phyloP scores from a whole-genome alignment of 2,329 filamentous ascomycete species.

The Sphaceloma murrayae region DNA sequence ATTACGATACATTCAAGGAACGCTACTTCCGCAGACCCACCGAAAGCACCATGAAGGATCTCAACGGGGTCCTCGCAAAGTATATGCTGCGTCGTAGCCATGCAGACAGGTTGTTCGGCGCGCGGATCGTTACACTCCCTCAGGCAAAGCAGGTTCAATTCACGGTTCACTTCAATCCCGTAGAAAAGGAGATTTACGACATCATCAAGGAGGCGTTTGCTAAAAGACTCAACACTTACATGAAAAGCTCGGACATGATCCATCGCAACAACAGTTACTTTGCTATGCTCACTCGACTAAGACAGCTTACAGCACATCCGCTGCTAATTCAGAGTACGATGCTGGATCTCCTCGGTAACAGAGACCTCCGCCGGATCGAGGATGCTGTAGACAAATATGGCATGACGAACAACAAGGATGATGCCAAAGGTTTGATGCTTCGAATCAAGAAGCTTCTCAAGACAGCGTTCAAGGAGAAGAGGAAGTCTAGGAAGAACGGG shows the following conservation, averaged over 20 bases:
- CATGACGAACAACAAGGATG: neutral
- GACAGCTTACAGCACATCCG: constrained; percentile 44
- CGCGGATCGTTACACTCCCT: constrained; percentile 47
- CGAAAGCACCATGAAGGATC: neutral
- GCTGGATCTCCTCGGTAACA: constrained; percentile 35
- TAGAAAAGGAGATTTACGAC: constrained; percentile 46
- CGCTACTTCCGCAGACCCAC: neutral
- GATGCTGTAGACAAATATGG: neutral
- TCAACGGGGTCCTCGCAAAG: constrained; percentile 24
- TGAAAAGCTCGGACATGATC: too few species aligned
- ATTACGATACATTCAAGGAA: constrained; percentile 1
- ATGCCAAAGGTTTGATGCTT: neutral
- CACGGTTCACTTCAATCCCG: constrained; percentile 40
- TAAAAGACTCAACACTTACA: constrained; percentile 33
- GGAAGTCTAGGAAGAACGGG: neutral
- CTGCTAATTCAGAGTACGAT: constrained; percentile 41
- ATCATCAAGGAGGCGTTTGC: constrained; percentile 40
- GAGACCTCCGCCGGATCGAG: constrained; percentile 31
- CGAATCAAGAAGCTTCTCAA: neutral
- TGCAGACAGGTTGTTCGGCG: constrained; percentile 43
- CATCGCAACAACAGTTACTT: constrained; percentile 34
- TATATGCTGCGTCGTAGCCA: constrained; percentile 50
- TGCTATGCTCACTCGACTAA: constrained; percentile 41
- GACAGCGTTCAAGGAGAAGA: neutral
- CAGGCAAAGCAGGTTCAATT: constrained; percentile 36